phyloP scores from a whole-genome alignment of 2,329 filamentous ascomycete species.

The Venturia effusa region DNA sequence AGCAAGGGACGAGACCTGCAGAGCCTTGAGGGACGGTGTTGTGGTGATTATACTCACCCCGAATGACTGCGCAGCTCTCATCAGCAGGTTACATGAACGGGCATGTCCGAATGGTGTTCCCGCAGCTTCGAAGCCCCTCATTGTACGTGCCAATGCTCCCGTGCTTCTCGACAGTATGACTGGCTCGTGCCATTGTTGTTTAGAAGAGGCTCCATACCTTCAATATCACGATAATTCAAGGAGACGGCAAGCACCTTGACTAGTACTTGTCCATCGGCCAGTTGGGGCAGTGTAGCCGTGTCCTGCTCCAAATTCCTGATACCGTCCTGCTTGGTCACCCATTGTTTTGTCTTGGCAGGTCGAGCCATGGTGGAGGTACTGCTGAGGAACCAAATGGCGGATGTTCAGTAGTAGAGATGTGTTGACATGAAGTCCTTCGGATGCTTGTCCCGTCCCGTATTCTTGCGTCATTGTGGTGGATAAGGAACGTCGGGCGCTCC shows the following conservation, averaged over 20 bases:
- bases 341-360: constrained; percentile 7
- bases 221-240: constrained; percentile 10
- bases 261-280: constrained; percentile 61
- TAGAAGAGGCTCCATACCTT: not conserved
- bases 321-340: constrained; percentile 19
- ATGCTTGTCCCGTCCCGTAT: not conserved
- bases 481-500: not conserved
- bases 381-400: not conserved
- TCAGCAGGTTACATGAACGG: not conserved
- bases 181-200: no score
- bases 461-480: not conserved
- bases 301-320: constrained; percentile 16
- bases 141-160: no score
- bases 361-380: not conserved
- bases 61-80: not conserved
- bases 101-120: not conserved
- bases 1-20: constrained; percentile 29
- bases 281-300: constrained; percentile 38
- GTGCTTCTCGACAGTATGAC: not conserved
- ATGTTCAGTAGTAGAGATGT: not conserved
- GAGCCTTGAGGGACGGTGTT: constrained; percentile 33
- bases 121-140: no score
- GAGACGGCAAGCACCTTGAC: constrained; percentile 41
- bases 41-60: constrained; percentile 22
- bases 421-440: not conserved